Evolutionary conservation across 371 early-diverging fungal genomes (phyloP), one percentile per base, ranked within the genome.

Genomic region (Mortierella sp.): DNA sequence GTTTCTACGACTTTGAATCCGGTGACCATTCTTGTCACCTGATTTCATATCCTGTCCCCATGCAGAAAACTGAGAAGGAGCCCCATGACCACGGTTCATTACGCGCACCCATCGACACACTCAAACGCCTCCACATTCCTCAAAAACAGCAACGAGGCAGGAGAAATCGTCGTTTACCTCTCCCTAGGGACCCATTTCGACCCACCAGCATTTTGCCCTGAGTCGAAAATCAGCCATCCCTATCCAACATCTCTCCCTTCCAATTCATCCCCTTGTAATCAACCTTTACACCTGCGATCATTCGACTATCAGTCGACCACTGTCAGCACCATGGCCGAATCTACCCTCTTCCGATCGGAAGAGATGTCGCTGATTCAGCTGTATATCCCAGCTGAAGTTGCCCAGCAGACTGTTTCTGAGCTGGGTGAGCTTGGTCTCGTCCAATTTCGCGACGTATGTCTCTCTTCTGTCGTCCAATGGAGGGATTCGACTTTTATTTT

Each of bases 321-420:
- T n/a, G n/a, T n/a, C 21, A 52, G 29, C 57, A 70, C 66, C 64
- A 88, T 82, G 87, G 64, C 85, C 56, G 82, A 83, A 61, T 83
- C 87, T 57, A 88, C 85, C 46, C 88, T 98, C 86, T 97, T 97
- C 89, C 92, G 98, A 63, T 96, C 97, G 84, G 98, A 98, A 87
- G 93, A 94, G 85, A 98, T 98, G 98, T 94, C 97, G 58, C 91
- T 96, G 79, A 89, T 96, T 68, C 97, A 97, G 88, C 88, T 98
- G 72, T 98, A 97, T 85, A 96, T 99, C 70, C 98, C 99, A 26
- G 85, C 92, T 64, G 99, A 99, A 85, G 94, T 96, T 52, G 95
- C 97, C 25, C 96, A 95, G 75, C 93, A 91, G 48, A 95, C 96
- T 53, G 94, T 98, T 51, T 87, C 97, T 43, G 98, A 97, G 82